Evolutionary conservation across 2,329 filamentous ascomycete genomes (phyloP).

Genomic region (Ophiostoma ips): DNA sequence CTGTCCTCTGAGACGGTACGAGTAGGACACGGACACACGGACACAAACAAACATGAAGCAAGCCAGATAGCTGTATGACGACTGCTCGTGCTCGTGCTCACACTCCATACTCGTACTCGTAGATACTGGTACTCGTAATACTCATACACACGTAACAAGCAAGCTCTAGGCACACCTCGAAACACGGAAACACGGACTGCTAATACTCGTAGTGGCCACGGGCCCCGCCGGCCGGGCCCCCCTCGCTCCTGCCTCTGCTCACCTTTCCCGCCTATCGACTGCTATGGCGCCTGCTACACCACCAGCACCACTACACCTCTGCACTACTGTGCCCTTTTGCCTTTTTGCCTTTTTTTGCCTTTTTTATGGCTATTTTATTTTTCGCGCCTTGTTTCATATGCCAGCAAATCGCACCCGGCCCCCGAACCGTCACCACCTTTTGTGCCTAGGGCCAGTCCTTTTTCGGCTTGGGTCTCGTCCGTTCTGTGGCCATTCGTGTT

Average conservation of each 20-base stretch:
- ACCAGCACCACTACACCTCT: neutral
- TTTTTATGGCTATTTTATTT: slow-evolving; percentile 1
- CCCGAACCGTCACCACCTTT: slow-evolving; percentile 6
- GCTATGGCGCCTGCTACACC: neutral
- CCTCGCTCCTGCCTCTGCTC: too few relatives aligned
- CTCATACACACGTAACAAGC: slow-evolving; percentile 15
- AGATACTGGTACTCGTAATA: neutral
- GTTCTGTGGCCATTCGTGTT: neutral
- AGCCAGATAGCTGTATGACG: too few relatives aligned
- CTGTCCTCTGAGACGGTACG: too few relatives aligned
- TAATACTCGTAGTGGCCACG: too few relatives aligned
- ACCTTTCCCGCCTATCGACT: too few relatives aligned
- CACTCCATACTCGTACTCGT: too few relatives aligned
- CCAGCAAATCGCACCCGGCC: slow-evolving; percentile 13
- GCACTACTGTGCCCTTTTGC: too few relatives aligned
- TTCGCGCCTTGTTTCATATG: slow-evolving; percentile 25
- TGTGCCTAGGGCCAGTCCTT: slow-evolving; percentile 1
- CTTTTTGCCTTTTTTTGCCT: neutral
- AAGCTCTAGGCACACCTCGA: neutral
- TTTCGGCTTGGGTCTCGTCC: neutral
- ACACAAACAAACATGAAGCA: too few relatives aligned
- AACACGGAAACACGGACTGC: too few relatives aligned
- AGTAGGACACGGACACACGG: too few relatives aligned
- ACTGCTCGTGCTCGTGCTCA: too few relatives aligned
- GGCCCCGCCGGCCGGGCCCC: too few relatives aligned